Evolutionary conservation across 257 asterid genomes (phyloP).

Genomic region (Capsicum pubescens): DNA sequence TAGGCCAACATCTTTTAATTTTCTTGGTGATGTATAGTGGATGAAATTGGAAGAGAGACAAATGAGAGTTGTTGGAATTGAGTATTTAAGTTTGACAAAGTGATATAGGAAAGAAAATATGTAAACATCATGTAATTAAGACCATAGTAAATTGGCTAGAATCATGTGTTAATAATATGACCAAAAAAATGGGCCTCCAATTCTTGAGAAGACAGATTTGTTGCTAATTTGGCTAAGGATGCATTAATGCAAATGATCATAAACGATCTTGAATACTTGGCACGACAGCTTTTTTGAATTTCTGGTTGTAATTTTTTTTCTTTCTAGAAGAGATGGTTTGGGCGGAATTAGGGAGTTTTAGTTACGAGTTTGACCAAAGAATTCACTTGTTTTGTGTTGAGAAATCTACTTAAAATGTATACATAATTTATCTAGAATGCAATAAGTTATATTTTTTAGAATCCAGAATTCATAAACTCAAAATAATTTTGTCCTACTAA

Average conservation of each 20-base stretch:
- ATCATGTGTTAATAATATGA: background rate
- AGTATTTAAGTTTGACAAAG: conserved; percentile 13
- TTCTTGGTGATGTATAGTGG: background rate
- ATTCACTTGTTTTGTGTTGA: too few species aligned
- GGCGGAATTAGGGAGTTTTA: background rate
- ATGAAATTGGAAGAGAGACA: background rate
- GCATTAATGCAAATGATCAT: background rate
- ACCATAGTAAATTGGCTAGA: background rate
- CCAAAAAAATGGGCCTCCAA: background rate
- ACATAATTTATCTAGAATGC: too few species aligned
- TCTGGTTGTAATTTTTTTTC: background rate
- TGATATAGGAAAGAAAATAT: background rate
- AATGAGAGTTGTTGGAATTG: background rate
- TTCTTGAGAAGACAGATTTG: background rate
- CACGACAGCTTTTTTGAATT: background rate
- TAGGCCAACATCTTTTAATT: background rate
- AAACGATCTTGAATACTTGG: background rate
- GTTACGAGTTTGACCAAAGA: too few species aligned
- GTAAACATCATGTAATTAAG: background rate
- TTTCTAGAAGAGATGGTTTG: too few species aligned
- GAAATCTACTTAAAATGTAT: too few species aligned
- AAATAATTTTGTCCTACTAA: too few species aligned
- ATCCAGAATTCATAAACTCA: too few species aligned
- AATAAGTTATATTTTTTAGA: too few species aligned
- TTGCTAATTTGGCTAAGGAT: background rate